Evolutionary conservation across 257 asterid species (phyloP), one percentile per base, ranked within the genome.

Genomic region (Agastache rugosa): DNA sequence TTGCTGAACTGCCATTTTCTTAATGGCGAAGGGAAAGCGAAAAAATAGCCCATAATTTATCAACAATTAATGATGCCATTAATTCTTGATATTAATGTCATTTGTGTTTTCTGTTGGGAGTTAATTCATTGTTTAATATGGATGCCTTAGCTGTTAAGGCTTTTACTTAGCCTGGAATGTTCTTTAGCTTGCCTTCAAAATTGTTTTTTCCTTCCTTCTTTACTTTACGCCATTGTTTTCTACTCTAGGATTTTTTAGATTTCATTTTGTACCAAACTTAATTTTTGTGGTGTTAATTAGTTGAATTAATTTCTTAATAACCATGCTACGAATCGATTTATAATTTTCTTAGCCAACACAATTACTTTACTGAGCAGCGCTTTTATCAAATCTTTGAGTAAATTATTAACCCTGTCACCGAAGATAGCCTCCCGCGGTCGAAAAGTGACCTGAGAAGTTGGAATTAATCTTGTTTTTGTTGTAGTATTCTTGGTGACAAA

Each of bases 111-210:
- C 11, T 5, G 9, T 42, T 34, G 16, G 19, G 69, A 19, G 69
- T 63, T 9, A 25, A 45, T 35, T 17, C 0, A 22, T 65, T 64
- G 37, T 37, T 39, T 39, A 34, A 41, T 69, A 53, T 47, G 72
- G 31, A 15, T 47, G 59, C 31, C 61, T 53, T 69, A 6, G 39
- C 2, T 34, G 39, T 53, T 15, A 35, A 69, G 44, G 50, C 64
- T 17, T 53, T 50, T 17, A 5, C 5, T 67, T 29, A n/a, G 16
- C 47, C 62, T 31, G 19, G 31, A 48, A 48, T 27, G 45, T 54
- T 51, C 15, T 31, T 53, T 34, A 51, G 17, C 63, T 34, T 51
- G 20, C 74, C 11, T 69, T 69, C 63, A 63, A 69, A 34, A 16
- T 29, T 6, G 5, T 66, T 25, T 16, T 15, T 44, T 44, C 29